Percentiles rank a stretch among this genome's conserved stretches.
These are phyloP conservation scores for Croton setiger DNA, from an alignment of 441 rosid species.

Conservation along the genomic window DNA sequence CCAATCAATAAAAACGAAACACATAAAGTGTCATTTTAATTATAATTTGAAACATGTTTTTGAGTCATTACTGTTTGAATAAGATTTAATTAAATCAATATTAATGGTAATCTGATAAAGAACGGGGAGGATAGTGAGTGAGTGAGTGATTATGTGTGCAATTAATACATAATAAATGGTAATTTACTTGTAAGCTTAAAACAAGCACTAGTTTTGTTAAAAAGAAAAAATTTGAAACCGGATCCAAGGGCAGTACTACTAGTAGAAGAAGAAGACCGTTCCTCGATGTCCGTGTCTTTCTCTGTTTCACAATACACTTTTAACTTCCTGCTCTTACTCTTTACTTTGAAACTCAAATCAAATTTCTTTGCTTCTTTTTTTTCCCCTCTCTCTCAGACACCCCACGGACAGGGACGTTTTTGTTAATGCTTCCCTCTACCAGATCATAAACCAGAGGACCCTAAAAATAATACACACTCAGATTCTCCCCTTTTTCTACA, in stretches of 20 bases:
- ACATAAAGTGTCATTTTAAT: too few relatives aligned
- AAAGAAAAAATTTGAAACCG: constrained; percentile 21
- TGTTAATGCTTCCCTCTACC: not conserved
- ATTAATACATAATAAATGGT: not conserved
- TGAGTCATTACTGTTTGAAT: too few relatives aligned
- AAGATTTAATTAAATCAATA: too few relatives aligned
- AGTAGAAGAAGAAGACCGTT: constrained; percentile 61
- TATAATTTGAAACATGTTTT: too few relatives aligned
- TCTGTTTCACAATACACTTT: not conserved
- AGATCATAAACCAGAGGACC: constrained; percentile 16
- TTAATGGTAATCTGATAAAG: too few relatives aligned
- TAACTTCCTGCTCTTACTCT: constrained; percentile 19
- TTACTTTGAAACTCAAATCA: not conserved
- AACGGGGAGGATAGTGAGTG: too few relatives aligned
- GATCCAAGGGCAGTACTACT: constrained; percentile 23
- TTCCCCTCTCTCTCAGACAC: constrained; percentile 13
- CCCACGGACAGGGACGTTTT: constrained; percentile 36
- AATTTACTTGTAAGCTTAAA: not conserved
- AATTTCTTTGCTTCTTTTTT: too few relatives aligned
- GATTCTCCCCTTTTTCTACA: not conserved
- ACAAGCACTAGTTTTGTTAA: too few relatives aligned
- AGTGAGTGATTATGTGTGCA: too few relatives aligned
- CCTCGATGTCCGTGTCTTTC: constrained; percentile 46
- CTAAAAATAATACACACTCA: not conserved
- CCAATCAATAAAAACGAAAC: too few relatives aligned